These are phyloP conservation scores for Xylaria hypoxylon DNA, from an alignment of 2,329 filamentous ascomycete genomes.

Conservation along the genomic window DNA sequence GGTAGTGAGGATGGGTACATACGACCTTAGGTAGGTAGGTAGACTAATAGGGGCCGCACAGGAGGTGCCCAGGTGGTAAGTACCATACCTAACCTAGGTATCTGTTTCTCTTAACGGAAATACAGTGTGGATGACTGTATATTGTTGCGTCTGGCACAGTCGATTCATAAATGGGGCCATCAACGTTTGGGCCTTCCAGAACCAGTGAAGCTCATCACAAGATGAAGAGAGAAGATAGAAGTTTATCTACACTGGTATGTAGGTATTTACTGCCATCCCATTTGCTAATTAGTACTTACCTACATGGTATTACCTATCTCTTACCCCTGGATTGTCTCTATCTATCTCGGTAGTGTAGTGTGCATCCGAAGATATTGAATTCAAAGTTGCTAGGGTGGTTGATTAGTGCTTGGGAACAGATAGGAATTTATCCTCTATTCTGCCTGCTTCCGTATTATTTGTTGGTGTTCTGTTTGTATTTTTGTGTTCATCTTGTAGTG, in stretches of 20 bases:
- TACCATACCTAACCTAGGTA: no score
- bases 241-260: no score
- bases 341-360: neutral
- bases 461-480: neutral
- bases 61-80: no score
- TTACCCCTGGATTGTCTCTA: slow-evolving; percentile 16
- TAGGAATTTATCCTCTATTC: no score
- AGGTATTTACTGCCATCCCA: slow-evolving; percentile 1
- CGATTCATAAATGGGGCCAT: slow-evolving; percentile 1
- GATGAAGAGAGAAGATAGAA: slow-evolving; percentile 6
- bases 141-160: neutral
- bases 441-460: neutral
- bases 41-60: no score
- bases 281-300: neutral
- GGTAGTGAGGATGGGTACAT: neutral
- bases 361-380: no score
- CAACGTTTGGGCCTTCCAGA: neutral
- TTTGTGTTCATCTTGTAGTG: neutral
- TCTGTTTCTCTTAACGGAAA: slow-evolving; percentile 9
- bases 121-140: slow-evolving; percentile 6
- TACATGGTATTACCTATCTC: neutral
- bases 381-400: neutral
- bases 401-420: no score
- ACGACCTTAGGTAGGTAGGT: no score
- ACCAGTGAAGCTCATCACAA: slow-evolving; percentile 3